A percentile compares a stretch with the other conserved stretches of the same genome.
Evolutionary conservation across 2,329 filamentous ascomycete genomes (phyloP).

Genomic region (Dactylellina haptotyla): DNA sequence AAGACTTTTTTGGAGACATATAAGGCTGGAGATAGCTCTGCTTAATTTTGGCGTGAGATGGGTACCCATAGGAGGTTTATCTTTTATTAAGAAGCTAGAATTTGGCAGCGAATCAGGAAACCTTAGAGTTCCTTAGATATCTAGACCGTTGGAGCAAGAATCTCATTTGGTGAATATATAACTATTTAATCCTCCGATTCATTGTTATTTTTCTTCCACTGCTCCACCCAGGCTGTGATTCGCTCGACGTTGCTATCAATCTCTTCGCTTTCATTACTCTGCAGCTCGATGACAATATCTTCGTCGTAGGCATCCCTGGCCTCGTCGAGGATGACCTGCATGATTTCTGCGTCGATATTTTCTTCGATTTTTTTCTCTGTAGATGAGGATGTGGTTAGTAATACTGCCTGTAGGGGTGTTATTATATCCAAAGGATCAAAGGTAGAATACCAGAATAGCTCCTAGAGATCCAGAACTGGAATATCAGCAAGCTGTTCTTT

Average conservation of each 20-base stretch:
- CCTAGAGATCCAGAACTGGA: neutral
- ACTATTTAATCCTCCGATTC: constrained; percentile 41
- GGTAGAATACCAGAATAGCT: constrained; percentile 7
- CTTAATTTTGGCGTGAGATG: no score
- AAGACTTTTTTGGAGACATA: constrained; percentile 77
- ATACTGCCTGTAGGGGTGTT: neutral
- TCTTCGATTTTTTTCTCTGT: constrained; percentile 86
- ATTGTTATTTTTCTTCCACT: constrained; percentile 78
- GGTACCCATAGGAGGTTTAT: no score
- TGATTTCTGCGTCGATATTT: constrained; percentile 96
- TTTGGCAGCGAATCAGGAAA: neutral
- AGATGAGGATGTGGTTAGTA: neutral
- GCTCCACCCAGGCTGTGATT: constrained; percentile 80
- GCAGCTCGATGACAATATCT: constrained; percentile 87
- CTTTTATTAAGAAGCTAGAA: no score
- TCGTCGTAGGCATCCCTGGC: constrained; percentile 85
- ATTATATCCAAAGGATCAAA: constrained; percentile 15
- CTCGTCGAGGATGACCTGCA: constrained; percentile 92
- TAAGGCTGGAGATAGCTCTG: constrained; percentile 13
- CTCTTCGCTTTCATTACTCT: constrained; percentile 81
- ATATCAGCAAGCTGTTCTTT: no score
- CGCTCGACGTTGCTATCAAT: constrained; percentile 89
- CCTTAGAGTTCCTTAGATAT: neutral
- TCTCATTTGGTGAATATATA: neutral
- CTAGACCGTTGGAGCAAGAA: neutral